These are phyloP conservation scores for Phialemonium atrogriseum DNA, from an alignment of 2,329 filamentous ascomycete species.

Conservation along the genomic window DNA sequence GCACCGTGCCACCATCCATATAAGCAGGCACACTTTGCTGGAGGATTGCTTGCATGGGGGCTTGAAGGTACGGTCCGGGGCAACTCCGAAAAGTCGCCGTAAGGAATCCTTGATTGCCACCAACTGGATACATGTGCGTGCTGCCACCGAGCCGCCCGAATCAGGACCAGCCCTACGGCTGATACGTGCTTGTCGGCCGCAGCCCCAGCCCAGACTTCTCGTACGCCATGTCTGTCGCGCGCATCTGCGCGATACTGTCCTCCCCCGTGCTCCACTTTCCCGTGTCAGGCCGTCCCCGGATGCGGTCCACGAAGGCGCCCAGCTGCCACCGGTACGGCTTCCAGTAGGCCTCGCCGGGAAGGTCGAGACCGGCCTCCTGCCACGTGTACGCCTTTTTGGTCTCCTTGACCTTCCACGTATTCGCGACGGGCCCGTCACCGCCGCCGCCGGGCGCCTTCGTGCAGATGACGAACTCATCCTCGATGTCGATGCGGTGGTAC, in stretches of 20 bases:
- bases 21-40: no score
- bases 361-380: slow-evolving; percentile 20
- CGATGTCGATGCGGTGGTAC: slow-evolving; percentile 27
- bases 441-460: no score
- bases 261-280: slow-evolving; percentile 30
- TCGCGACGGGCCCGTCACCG: slow-evolving; percentile 15
- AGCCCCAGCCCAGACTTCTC: slow-evolving; percentile 22
- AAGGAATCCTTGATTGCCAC: no score
- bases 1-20: no score
- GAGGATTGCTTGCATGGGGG: no score
- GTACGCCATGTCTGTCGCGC: slow-evolving; percentile 38
- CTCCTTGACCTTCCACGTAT: slow-evolving; percentile 11
- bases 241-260: slow-evolving; percentile 35
- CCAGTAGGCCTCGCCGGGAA: slow-evolving; percentile 29
- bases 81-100: no score
- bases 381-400: slow-evolving; percentile 26
- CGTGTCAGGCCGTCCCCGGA: slow-evolving; percentile 28
- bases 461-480: slow-evolving; percentile 24
- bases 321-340: slow-evolving; percentile 36
- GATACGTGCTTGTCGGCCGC: slow-evolving; percentile 10
- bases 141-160: no score
- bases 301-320: slow-evolving; percentile 37
- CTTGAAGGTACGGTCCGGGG: no score
- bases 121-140: no score
- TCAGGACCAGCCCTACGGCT: no score